A percentile compares a stretch with the other conserved stretches of the same genome.
These are phyloP conservation scores for Kodamaea lidongshanica DNA, from an alignment of 805 yeast genomes.

Conservation along the genomic window DNA sequence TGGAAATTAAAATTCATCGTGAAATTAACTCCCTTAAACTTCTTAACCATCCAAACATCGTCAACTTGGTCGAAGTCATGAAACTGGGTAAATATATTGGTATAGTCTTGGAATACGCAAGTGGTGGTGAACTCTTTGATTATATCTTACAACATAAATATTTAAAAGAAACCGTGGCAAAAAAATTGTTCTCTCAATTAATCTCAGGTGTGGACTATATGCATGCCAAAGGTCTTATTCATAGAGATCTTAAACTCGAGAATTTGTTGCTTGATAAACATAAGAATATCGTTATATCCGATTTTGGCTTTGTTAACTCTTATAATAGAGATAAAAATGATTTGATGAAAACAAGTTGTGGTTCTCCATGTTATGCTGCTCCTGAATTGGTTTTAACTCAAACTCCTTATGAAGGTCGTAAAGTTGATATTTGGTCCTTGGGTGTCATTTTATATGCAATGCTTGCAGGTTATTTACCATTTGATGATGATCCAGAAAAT, in stretches of 20 bases:
- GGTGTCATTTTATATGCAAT: conserved; percentile 94
- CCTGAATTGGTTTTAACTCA: conserved; percentile 91
- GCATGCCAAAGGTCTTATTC: conserved; percentile 76
- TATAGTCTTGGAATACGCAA: conserved; percentile 91
- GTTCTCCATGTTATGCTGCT: conserved; percentile 98
- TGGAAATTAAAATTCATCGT: conserved; percentile 83
- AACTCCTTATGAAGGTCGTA: conserved; percentile 82
- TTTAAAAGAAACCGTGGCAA: conserved; percentile 81
- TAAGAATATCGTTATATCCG: conserved; percentile 79
- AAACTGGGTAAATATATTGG: conserved; percentile 95
- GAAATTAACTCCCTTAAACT: conserved; percentile 88
- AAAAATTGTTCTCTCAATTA: conserved; percentile 84
- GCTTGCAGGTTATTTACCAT: conserved; percentile 95
- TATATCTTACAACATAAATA: conserved; percentile 82
- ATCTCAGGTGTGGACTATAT: conserved; percentile 90
- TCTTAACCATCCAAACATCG: conserved; percentile 89
- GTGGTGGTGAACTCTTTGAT: conserved; percentile 95
- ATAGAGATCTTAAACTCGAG: conserved; percentile 71
- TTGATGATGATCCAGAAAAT: conserved; percentile 94
- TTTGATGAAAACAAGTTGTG: conserved; percentile 90
- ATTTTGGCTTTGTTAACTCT: conserved; percentile 92
- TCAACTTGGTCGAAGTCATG: conserved; percentile 83
- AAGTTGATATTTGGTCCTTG: conserved; percentile 95
- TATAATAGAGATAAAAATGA: conserved; percentile 55
- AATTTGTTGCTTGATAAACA: conserved; percentile 75